A percentile compares a stretch with the other conserved stretches of the same genome.
Conservation (phyloP, 352 stramenopile species). For the Bremia lactucae region DNA sequence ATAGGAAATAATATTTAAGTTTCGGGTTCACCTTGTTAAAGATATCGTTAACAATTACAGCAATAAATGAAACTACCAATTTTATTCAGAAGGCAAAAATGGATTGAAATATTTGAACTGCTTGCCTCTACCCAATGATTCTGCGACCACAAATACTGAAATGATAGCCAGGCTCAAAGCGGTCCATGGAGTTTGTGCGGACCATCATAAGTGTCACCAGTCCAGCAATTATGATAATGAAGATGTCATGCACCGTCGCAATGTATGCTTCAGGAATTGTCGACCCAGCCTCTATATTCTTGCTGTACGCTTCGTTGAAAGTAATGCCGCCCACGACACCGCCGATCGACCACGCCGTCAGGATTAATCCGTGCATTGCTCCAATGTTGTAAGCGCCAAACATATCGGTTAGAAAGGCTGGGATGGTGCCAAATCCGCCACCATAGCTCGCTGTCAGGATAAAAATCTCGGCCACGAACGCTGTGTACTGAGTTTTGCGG, state of each 20-base stretch:
- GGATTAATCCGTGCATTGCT: slow-evolving; percentile 66
- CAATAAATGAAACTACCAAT: no score
- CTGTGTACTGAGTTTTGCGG: slow-evolving; percentile 37
- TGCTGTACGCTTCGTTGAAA: slow-evolving; percentile 50
- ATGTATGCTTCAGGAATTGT: slow-evolving; percentile 48
- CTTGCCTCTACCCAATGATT: no score
- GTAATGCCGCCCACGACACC: slow-evolving; percentile 61
- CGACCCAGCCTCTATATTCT: slow-evolving; percentile 23
- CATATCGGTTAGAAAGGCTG: slow-evolving; percentile 74
- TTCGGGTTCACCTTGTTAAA: no score
- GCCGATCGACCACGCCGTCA: slow-evolving; percentile 76
- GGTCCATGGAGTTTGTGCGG: slow-evolving; percentile 53
- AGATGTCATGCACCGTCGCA: slow-evolving; percentile 54
- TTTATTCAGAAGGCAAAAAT: no score
- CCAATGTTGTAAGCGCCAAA: slow-evolving; percentile 79
- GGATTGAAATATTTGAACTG: no score
- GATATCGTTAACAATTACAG: no score
- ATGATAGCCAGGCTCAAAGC: slow-evolving; percentile 58
- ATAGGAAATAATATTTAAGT: no score
- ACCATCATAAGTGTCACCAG: slow-evolving; percentile 46
- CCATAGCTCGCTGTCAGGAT: slow-evolving; percentile 62
- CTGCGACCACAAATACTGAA: slow-evolving; percentile 48
- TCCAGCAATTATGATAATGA: slow-evolving; percentile 38
- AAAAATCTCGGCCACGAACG: slow-evolving; percentile 53
- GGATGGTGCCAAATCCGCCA: slow-evolving; percentile 66